A percentile compares a stretch with the other conserved stretches of the same genome.
Evolutionary conservation across 176 grass and related monocot species (phyloP).

Genomic region (Oryza punctata): DNA sequence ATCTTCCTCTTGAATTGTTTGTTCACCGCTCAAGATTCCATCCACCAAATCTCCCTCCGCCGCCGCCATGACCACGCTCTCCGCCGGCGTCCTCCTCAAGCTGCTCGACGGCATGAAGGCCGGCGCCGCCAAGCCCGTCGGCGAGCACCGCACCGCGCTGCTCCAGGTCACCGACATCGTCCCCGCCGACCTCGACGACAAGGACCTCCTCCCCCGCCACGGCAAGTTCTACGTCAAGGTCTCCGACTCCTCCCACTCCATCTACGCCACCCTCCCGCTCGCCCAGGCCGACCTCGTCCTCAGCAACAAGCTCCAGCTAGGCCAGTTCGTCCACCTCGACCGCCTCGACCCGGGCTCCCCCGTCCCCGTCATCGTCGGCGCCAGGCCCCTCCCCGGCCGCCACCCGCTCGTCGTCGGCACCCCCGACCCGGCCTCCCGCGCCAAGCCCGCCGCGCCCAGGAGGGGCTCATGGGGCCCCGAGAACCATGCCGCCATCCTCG

Average conservation of each 20-base stretch:
- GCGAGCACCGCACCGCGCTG: slow-evolving; percentile 72
- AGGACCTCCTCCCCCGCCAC: slow-evolving; percentile 79
- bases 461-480: slow-evolving; percentile 66
- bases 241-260: slow-evolving; percentile 79
- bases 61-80: slow-evolving; percentile 60
- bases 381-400: slow-evolving; percentile 58
- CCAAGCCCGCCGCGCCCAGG: slow-evolving; percentile 35
- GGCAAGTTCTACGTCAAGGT: slow-evolving; percentile 89
- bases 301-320: slow-evolving; percentile 88
- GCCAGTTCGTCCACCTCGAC: slow-evolving; percentile 83
- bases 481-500: slow-evolving; percentile 17
- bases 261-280: slow-evolving; percentile 76
- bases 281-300: slow-evolving; percentile 86
- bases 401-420: slow-evolving; percentile 73
- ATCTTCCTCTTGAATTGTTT: too few species aligned
- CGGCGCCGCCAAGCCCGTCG: slow-evolving; percentile 54
- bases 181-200: slow-evolving; percentile 84
- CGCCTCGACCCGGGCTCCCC: slow-evolving; percentile 71
- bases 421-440: slow-evolving; percentile 53
- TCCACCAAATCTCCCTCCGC: not conserved
- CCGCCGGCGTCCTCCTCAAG: slow-evolving; percentile 73
- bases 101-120: slow-evolving; percentile 72
- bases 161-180: slow-evolving; percentile 95
- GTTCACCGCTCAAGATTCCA: too few species aligned
- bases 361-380: slow-evolving; percentile 72